These are phyloP conservation scores for Candida succiphila DNA, from an alignment of 805 yeast genomes.

Conservation along the genomic window DNA sequence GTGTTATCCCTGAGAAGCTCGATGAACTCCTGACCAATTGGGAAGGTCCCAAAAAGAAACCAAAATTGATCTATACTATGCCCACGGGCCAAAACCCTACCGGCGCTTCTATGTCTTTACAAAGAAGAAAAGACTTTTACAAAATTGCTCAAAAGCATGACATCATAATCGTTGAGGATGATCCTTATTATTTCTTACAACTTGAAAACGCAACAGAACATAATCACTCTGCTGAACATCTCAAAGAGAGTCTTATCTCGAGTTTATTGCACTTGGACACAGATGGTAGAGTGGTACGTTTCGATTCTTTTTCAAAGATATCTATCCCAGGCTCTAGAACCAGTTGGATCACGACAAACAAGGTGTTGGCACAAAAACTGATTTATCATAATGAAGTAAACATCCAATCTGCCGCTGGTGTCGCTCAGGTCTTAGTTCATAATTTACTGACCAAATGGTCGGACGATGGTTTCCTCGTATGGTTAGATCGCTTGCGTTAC, in stretches of 20 bases:
- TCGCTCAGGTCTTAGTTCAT: slow-evolving; percentile 51
- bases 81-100: slow-evolving; percentile 85
- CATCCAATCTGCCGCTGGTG: slow-evolving; percentile 68
- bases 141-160: slow-evolving; percentile 57
- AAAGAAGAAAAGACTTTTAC: slow-evolving; percentile 50
- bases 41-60: slow-evolving; percentile 42
- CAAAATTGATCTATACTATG: slow-evolving; percentile 57
- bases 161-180: slow-evolving; percentile 69
- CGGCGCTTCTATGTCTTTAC: slow-evolving; percentile 52
- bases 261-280: slow-evolving; percentile 61
- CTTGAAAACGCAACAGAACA: slow-evolving; percentile 35
- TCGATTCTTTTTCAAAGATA: slow-evolving; percentile 73
- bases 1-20: slow-evolving; percentile 66
- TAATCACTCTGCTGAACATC: slow-evolving; percentile 31
- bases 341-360: slow-evolving; percentile 68
- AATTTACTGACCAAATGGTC: slow-evolving; percentile 55
- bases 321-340: slow-evolving; percentile 70
- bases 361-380: slow-evolving; percentile 37
- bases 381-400: slow-evolving; percentile 57
- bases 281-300: slow-evolving; percentile 69
- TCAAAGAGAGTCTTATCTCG: slow-evolving; percentile 42
- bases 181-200: slow-evolving; percentile 75
- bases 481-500: slow-evolving; percentile 55
- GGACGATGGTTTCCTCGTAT: slow-evolving; percentile 51
- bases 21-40: slow-evolving; percentile 56